phyloP scores from a whole-genome alignment of 306 rosid genomes.

The Rosa rugosa region DNA sequence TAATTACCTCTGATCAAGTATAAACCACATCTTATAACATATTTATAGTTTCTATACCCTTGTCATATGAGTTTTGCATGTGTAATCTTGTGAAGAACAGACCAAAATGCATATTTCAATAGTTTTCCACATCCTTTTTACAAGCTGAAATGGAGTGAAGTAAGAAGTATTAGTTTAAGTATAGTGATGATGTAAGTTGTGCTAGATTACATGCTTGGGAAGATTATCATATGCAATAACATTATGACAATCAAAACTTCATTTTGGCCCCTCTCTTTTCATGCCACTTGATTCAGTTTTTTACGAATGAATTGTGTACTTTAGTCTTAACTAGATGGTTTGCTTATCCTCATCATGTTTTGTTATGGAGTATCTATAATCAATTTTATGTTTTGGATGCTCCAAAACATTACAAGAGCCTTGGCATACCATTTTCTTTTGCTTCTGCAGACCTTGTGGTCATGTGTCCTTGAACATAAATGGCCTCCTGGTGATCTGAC shows the following conservation, averaged over 20 bases:
- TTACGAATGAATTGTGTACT: neutral
- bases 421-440: neutral
- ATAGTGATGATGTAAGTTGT: slow-evolving; percentile 3
- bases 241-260: neutral
- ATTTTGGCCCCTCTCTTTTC: neutral
- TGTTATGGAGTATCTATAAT: neutral
- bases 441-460: slow-evolving; percentile 14
- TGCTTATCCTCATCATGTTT: neutral
- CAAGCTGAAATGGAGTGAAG: neutral
- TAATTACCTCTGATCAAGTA: slow-evolving; percentile 98
- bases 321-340: neutral
- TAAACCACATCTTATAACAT: slow-evolving; percentile 43
- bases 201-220: neutral
- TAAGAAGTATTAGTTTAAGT: neutral
- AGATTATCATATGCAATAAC: neutral
- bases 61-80: slow-evolving; percentile 16
- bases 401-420: neutral
- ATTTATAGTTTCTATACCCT: slow-evolving; percentile 26
- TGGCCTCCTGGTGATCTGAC: slow-evolving; percentile 56
- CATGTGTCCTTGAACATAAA: slow-evolving; percentile 51
- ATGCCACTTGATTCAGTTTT: neutral
- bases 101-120: neutral
- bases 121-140: neutral
- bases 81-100: slow-evolving; percentile 14
- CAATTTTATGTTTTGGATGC: neutral